Conservation (phyloP, 108 stramenopile species). For the Nitzschia sp. region DNA sequence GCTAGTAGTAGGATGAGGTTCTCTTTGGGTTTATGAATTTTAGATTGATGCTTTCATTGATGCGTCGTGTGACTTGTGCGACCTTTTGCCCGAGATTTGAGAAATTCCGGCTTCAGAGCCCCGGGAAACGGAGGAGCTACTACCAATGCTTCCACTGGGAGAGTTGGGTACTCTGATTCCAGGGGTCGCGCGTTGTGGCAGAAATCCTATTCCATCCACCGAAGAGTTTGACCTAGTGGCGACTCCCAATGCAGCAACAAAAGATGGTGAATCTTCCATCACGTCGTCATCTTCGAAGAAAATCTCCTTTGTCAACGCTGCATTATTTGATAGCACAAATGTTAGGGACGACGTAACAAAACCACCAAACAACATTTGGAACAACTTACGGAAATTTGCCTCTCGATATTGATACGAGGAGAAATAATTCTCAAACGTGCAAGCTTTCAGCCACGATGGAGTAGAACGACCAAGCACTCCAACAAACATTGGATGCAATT, state of each 20-base stretch:
- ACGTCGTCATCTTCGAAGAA: conserved; percentile 23
- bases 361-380: no score
- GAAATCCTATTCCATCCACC: conserved; percentile 10
- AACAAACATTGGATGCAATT: conserved; percentile 59
- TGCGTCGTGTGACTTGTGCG: no score
- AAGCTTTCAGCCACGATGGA: conserved; percentile 73
- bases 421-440: conserved; percentile 78
- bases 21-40: no score
- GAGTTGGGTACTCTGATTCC: conserved; percentile 17
- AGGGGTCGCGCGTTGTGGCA: background rate
- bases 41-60: no score
- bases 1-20: no score
- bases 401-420: conserved; percentile 64
- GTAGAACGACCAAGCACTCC: conserved; percentile 63
- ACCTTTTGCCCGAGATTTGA: background rate
- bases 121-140: conserved; percentile 21
- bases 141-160: conserved; percentile 33
- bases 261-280: background rate
- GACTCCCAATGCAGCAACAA: background rate
- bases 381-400: conserved; percentile 68
- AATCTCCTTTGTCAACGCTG: conserved; percentile 38
- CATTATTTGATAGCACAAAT: background rate
- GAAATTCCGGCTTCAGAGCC: conserved; percentile 34
- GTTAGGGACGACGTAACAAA: background rate
- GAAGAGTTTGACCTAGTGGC: background rate